A percentile compares a stretch with the other conserved stretches of the same genome.
These are phyloP conservation scores for Monascus ruber DNA, from an alignment of 2,329 filamentous ascomycete genomes.

Conservation along the genomic window DNA sequence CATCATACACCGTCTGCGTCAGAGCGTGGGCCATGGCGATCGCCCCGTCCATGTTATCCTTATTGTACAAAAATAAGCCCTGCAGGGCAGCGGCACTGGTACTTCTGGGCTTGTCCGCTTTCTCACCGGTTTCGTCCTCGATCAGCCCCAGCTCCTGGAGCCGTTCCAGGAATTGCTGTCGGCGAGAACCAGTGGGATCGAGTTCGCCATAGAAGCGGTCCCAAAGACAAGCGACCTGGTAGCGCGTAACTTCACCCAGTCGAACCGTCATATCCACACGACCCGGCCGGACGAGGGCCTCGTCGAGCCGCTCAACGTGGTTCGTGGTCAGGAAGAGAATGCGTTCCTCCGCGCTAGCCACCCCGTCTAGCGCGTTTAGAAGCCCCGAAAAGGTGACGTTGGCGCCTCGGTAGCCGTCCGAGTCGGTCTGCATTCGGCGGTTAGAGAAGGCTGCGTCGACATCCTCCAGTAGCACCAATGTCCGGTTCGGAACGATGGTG, in stretches of 20 bases:
- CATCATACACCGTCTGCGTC: constrained; percentile 20
- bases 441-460: constrained; percentile 86
- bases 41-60: constrained; percentile 77
- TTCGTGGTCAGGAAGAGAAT: constrained; percentile 93
- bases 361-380: constrained; percentile 73
- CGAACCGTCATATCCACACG: constrained; percentile 87
- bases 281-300: constrained; percentile 79
- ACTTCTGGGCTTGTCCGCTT: constrained; percentile 35
- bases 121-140: constrained; percentile 41
- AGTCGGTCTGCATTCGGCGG: constrained; percentile 56
- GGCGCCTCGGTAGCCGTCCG: constrained; percentile 74
- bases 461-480: constrained; percentile 75
- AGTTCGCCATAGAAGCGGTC: constrained; percentile 86
- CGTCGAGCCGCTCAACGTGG: constrained; percentile 78
- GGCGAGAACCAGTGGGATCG: constrained; percentile 52
- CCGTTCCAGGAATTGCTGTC: constrained; percentile 57
- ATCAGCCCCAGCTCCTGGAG: constrained; percentile 62
- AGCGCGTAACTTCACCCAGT: constrained; percentile 74
- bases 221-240: constrained; percentile 82
- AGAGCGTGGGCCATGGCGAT: constrained; percentile 60
- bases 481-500: constrained; percentile 72
- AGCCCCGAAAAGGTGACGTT: constrained; percentile 92
- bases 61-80: constrained; percentile 90
- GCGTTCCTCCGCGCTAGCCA: constrained; percentile 89
- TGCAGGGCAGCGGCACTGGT: constrained; percentile 89